Conservation (phyloP, 495 filamentous ascomycete species). For the Podospora anserina region DNA sequence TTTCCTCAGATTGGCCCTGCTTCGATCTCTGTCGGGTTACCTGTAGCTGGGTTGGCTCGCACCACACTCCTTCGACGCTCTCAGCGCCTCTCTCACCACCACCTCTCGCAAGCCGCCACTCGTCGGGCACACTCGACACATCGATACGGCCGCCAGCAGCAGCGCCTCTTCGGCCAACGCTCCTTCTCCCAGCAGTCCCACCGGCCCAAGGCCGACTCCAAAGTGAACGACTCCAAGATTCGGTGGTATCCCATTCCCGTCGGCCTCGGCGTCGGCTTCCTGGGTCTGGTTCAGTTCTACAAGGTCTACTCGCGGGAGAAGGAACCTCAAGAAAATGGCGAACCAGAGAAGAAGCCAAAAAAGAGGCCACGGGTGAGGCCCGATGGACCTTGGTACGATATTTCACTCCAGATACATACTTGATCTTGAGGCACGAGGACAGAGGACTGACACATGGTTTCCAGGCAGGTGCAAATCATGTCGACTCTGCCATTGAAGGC, state of each 20-base stretch:
- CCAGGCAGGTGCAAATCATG: slow-evolving; percentile 91
- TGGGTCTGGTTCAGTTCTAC: slow-evolving; percentile 84
- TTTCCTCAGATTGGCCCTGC: slow-evolving; percentile 24
- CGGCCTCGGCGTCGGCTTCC: slow-evolving; percentile 79
- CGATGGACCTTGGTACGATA: slow-evolving; percentile 76
- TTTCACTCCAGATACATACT: too few species aligned
- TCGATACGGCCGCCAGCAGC: neutral
- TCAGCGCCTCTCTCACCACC: slow-evolving; percentile 8
- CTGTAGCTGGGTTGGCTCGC: slow-evolving; percentile 20
- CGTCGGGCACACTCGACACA: slow-evolving; percentile 8
- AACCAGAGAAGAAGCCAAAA: slow-evolving; percentile 47
- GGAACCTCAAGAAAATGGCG: slow-evolving; percentile 48
- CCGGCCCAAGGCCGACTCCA: slow-evolving; percentile 40
- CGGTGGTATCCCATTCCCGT: slow-evolving; percentile 97
- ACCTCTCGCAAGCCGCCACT: slow-evolving; percentile 16
- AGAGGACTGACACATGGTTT: slow-evolving; percentile 9
- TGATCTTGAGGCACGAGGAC: neutral
- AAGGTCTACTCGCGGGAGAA: slow-evolving; percentile 61
- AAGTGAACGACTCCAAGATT: slow-evolving; percentile 66
- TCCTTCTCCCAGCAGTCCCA: slow-evolving; percentile 37
- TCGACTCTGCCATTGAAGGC: slow-evolving; percentile 93
- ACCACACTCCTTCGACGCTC: slow-evolving; percentile 20
- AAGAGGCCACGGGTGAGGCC: slow-evolving; percentile 70
- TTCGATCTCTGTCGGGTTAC: slow-evolving; percentile 24
- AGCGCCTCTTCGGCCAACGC: slow-evolving; percentile 21